Conservation (phyloP, 371 early-diverging fungal genomes). For the Dichotomocladium elegans region DNA sequence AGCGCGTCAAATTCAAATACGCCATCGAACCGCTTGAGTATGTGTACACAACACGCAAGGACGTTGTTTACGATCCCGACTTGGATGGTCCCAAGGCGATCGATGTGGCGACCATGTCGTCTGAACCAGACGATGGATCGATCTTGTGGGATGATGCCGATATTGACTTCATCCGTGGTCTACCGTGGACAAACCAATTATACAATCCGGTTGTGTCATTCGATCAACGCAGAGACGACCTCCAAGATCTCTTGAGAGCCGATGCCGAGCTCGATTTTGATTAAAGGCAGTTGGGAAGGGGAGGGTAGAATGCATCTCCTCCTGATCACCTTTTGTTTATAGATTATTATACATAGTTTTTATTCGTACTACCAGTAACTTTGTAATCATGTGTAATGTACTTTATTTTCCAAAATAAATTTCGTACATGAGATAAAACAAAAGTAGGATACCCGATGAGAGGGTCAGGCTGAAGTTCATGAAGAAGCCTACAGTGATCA, state of each 20-base stretch:
- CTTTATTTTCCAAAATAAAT: no score
- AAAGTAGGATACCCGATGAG: no score
- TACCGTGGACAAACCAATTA: conserved; percentile 8
- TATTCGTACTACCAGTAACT: no score
- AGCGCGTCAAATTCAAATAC: conserved; percentile 9
- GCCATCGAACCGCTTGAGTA: conserved; percentile 35
- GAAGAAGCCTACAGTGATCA: no score
- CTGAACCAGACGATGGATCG: conserved; percentile 17
- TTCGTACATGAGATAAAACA: no score
- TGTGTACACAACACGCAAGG: conserved; percentile 3
- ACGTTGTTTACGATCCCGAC: background rate
- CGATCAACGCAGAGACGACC: background rate
- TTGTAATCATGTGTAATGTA: no score
- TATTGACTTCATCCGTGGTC: conserved; percentile 25
- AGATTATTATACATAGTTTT: no score
- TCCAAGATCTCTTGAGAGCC: conserved; percentile 9
- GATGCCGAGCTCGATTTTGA: conserved; percentile 13
- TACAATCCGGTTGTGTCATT: no score
- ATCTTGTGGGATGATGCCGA: conserved; percentile 27
- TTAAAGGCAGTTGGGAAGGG: no score
- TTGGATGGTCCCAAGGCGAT: conserved; percentile 31
- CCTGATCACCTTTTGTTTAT: no score
- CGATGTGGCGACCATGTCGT: conserved; percentile 32
- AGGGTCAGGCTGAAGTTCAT: no score
- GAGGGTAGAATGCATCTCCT: no score